Conservation (phyloP, 2,329 filamentous ascomycete species). For the Byssoonygena ceratinophila region DNA sequence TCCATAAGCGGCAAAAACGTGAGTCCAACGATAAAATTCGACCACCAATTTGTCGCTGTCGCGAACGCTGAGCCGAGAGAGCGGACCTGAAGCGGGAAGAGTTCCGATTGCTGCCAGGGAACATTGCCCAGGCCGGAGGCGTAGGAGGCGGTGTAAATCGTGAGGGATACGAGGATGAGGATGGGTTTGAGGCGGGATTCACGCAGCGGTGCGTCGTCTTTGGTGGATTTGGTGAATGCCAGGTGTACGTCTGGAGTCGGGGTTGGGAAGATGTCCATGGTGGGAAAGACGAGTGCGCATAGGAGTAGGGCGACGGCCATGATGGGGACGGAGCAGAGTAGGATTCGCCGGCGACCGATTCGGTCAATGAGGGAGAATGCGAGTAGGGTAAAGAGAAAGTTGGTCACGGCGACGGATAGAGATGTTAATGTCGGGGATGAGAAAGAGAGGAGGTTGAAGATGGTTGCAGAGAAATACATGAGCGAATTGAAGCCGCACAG, state of each 20-base stretch:
- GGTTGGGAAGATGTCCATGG: constrained; percentile 42
- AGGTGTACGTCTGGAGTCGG: constrained; percentile 5
- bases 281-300: constrained; percentile 62
- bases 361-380: constrained; percentile 69
- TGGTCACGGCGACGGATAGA: constrained; percentile 69
- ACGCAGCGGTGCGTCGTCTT: constrained; percentile 17
- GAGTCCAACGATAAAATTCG: constrained; percentile 75
- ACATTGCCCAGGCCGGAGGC: constrained; percentile 83
- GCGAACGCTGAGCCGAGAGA: constrained; percentile 52
- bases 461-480: constrained; percentile 84
- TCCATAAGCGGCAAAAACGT: constrained; percentile 87
- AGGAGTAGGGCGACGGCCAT: constrained; percentile 66
- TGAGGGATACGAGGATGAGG: constrained; percentile 63
- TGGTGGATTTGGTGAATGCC: constrained; percentile 5
- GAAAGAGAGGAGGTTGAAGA: constrained; percentile 69
- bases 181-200: constrained; percentile 34
- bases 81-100: constrained; percentile 61
- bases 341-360: constrained; percentile 65
- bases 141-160: constrained; percentile 75
- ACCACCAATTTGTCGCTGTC: constrained; percentile 74
- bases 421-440: constrained; percentile 67
- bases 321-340: constrained; percentile 72
- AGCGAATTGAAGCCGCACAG: constrained; percentile 82
- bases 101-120: constrained; percentile 90
- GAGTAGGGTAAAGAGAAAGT: constrained; percentile 66